These are phyloP conservation scores for Nakaseomyces sp. DNA, from an alignment of 1,139 yeast species.

Conservation along the genomic window DNA sequence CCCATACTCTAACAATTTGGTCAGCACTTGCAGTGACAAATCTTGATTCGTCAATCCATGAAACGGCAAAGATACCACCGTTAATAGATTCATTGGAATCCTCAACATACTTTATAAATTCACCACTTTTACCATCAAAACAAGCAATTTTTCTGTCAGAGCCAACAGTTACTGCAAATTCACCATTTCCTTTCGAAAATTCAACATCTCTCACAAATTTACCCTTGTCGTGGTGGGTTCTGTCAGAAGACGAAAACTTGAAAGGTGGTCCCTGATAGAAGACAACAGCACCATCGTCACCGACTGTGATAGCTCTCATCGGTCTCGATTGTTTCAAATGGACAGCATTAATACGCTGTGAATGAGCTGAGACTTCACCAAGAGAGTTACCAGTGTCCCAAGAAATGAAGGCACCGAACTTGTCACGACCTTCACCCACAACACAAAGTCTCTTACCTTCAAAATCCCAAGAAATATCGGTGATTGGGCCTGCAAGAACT, in stretches of 20 bases:
- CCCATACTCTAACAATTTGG: slow-evolving; percentile 60
- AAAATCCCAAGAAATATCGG: slow-evolving; percentile 86
- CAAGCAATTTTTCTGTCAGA: slow-evolving; percentile 70
- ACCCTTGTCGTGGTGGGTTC: slow-evolving; percentile 54
- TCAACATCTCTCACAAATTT: slow-evolving; percentile 75
- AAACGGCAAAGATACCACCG: slow-evolving; percentile 73
- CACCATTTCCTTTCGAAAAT: slow-evolving; percentile 70
- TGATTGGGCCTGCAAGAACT: slow-evolving; percentile 73
- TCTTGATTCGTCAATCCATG: slow-evolving; percentile 55
- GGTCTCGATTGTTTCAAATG: slow-evolving; percentile 85
- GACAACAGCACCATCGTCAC: slow-evolving; percentile 79
- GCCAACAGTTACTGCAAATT: slow-evolving; percentile 70
- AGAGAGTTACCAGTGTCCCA: slow-evolving; percentile 92
- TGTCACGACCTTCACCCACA: slow-evolving; percentile 90
- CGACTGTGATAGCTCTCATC: slow-evolving; percentile 85
- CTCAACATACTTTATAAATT: slow-evolving; percentile 43
- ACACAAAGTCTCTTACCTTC: slow-evolving; percentile 82
- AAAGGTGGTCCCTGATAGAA: slow-evolving; percentile 92
- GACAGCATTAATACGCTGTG: slow-evolving; percentile 76
- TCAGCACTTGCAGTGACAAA: slow-evolving; percentile 86
- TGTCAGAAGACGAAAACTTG: slow-evolving; percentile 64
- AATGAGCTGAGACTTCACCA: slow-evolving; percentile 93
- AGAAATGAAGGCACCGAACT: slow-evolving; percentile 86
- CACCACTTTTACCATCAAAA: slow-evolving; percentile 87
- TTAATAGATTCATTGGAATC: slow-evolving; percentile 42